Base-by-base conservation (phyloP, 176 grass and related monocot genomes). In the Luzula sylvatica region DNA sequence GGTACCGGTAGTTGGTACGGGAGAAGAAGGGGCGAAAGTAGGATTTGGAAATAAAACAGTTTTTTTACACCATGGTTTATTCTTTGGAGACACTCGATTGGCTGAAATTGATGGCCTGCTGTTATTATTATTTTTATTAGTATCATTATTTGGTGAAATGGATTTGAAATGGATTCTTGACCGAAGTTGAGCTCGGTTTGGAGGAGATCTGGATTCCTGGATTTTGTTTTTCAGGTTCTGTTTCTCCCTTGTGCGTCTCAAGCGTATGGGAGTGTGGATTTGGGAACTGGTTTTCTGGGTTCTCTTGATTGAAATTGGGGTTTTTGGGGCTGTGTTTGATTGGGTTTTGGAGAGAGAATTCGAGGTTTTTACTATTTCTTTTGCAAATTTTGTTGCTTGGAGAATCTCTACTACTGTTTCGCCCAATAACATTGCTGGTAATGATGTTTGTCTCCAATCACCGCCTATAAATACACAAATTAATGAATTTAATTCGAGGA, bases 21-120 rank as follows among this genome's bases (percentile, higher is more conserved):
- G 73, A 9, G 65, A 38, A 17, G 79, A 50, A 16, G 61, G 8
- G 35, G 55, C 2, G 64, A 96, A 88, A 6, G 21, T 7, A 4
- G 77, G 67, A 17, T 96, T 96, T 16, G 90, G 84, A 40, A 96
- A 96, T 61, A 96, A 81, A 50, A 96, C 90, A 8, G 81, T 47
- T 69, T 96, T 96, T 71, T 78, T 88, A 1, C 54, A 83, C 80
- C 83, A 96, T 1, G 78, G 90, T 26, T 74, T 46, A 55, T 89
- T 76, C 54, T 75, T 81, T 3, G 88, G 90, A 2, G 81, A 96
- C 1, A 89, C 67, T 24, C 81, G 65, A 53, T 86, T 82, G 0
- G 67, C 80, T 1, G 71, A 60, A 22, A 65, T 50, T 0, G 84
- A 86, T 17, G 74, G 66, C 26, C 80, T 61, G 3, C 56, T 60